These are phyloP conservation scores for Chimonanthus salicifolius DNA, from an alignment of 164 flowering plant genomes.

Conservation along the genomic window DNA sequence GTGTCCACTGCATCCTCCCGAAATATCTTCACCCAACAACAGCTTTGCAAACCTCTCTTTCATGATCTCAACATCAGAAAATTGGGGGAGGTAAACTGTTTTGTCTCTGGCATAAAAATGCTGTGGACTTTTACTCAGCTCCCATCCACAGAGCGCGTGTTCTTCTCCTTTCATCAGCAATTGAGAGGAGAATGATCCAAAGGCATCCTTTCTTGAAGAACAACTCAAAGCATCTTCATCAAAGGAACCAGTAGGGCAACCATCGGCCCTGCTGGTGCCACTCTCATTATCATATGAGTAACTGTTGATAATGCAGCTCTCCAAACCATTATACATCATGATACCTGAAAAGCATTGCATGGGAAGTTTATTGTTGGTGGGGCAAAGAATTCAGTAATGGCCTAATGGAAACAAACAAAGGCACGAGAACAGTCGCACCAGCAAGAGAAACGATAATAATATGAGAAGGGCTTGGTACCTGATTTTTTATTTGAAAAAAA, in stretches of 20 bases:
- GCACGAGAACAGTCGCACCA: background rate
- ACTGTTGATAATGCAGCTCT: conserved; percentile 63
- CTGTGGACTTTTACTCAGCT: conserved; percentile 34
- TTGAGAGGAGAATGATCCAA: conserved; percentile 71
- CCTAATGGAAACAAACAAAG: background rate
- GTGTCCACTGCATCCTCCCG: conserved; percentile 72
- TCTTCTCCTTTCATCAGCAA: conserved; percentile 50
- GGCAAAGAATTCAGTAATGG: background rate
- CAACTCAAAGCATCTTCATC: conserved; percentile 72
- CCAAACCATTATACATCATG: conserved; percentile 81
- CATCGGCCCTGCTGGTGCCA: conserved; percentile 62
- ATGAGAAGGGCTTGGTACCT: background rate
- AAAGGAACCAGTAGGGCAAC: conserved; percentile 49
- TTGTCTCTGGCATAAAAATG: conserved; percentile 37
- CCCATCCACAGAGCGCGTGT: conserved; percentile 48
- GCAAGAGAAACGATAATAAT: background rate
- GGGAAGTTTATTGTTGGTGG: background rate
- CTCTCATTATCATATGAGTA: conserved; percentile 57
- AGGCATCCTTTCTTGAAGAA: conserved; percentile 79
- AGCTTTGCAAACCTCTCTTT: conserved; percentile 82
- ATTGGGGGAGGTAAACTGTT: conserved; percentile 22
- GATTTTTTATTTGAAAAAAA: background rate
- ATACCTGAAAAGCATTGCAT: conserved; percentile 39
- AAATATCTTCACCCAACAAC: conserved; percentile 78
- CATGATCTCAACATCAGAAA: conserved; percentile 68